Percentiles rank a stretch among this genome's conserved stretches.
Evolutionary conservation across 306 rosid species (phyloP).

Genomic region (Fragaria nilgerrensis): DNA sequence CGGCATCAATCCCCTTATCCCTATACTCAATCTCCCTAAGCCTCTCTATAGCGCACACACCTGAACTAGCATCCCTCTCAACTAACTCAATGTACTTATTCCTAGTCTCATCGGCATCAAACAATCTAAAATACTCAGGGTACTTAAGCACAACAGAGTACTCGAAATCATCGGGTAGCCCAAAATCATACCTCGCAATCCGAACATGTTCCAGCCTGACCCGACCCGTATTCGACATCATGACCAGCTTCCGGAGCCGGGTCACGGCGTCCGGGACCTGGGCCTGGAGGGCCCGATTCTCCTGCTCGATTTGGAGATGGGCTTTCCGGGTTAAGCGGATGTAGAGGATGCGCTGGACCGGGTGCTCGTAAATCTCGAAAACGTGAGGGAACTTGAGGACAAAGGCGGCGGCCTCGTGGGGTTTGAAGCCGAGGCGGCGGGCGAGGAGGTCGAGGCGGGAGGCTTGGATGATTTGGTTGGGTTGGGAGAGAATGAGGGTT

Average conservation of each 20-base stretch:
- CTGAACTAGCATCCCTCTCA: slow-evolving; percentile 53
- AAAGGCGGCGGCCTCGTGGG: slow-evolving; percentile 59
- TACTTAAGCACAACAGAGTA: slow-evolving; percentile 62
- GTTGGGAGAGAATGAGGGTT: slow-evolving; percentile 55
- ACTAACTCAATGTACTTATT: slow-evolving; percentile 40
- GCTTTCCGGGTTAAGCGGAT: slow-evolving; percentile 73
- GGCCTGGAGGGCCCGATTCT: slow-evolving; percentile 45
- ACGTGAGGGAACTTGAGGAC: slow-evolving; percentile 82
- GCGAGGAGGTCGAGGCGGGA: slow-evolving; percentile 76
- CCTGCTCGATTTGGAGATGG: slow-evolving; percentile 69
- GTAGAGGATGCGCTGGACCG: slow-evolving; percentile 74
- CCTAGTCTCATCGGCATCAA: slow-evolving; percentile 78
- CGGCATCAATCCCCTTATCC: slow-evolving; percentile 27
- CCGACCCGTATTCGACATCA: slow-evolving; percentile 68
- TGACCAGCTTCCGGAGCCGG: slow-evolving; percentile 66
- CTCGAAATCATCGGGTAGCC: slow-evolving; percentile 83
- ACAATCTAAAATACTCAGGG: slow-evolving; percentile 60
- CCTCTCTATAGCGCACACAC: slow-evolving; percentile 61
- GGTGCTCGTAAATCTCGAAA: slow-evolving; percentile 84
- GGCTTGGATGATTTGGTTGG: slow-evolving; percentile 53
- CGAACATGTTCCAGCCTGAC: slow-evolving; percentile 82
- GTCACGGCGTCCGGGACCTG: slow-evolving; percentile 64
- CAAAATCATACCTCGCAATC: slow-evolving; percentile 64
- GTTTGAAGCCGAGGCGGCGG: slow-evolving; percentile 71
- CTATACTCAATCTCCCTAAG: slow-evolving; percentile 80